These are phyloP conservation scores for Triticum dicoccoides DNA, from an alignment of 176 grass and related monocot genomes.

Conservation along the genomic window DNA sequence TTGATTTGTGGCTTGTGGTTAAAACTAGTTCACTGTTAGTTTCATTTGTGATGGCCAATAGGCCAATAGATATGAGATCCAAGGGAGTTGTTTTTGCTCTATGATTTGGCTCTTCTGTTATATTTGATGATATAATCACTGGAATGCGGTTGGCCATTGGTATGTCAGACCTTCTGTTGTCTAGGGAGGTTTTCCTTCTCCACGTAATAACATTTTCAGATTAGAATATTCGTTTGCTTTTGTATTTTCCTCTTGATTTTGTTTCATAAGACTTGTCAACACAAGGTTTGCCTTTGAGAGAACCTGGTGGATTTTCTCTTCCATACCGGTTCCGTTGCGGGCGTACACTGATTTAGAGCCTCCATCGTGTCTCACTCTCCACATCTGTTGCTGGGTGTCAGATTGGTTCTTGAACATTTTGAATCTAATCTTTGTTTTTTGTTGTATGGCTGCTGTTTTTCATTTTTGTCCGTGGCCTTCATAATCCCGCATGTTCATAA, in stretches of 20 bases:
- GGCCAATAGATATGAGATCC: constrained; percentile 8
- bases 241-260: no score
- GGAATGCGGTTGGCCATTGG: no score
- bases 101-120: no score
- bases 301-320: constrained; percentile 16
- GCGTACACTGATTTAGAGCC: constrained; percentile 25
- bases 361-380: not conserved
- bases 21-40: constrained; percentile 2
- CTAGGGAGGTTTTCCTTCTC: no score
- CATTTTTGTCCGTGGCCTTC: constrained; percentile 23
- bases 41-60: constrained; percentile 21
- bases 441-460: not conserved
- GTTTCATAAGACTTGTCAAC: no score
- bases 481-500: constrained; percentile 48
- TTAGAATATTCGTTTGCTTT: no score
- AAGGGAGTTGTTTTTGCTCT: not conserved
- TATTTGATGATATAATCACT: no score
- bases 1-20: constrained; percentile 20
- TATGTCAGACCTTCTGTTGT: no score
- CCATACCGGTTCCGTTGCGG: constrained; percentile 49
- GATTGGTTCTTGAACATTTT: constrained; percentile 30
- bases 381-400: constrained; percentile 2
- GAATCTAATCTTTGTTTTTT: not conserved
- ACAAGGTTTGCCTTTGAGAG: constrained; percentile 38
- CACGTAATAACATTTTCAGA: no score